Evolutionary conservation across 2,329 filamentous ascomycete genomes (phyloP).

Genomic region (Penicillium sclerotiorum): DNA sequence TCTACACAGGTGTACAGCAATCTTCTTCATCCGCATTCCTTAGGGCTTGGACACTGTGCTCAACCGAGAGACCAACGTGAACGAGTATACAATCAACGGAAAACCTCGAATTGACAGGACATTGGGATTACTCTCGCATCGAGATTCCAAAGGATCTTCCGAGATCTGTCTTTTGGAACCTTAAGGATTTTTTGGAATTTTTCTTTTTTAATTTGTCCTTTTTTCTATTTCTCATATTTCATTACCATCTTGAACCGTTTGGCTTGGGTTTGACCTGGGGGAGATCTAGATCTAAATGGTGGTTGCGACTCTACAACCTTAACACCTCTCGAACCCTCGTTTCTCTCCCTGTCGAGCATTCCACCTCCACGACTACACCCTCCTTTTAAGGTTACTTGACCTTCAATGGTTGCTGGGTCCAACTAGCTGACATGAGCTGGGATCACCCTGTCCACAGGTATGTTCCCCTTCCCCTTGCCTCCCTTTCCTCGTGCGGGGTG

Average conservation of each 20-base stretch:
- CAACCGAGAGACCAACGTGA: no score
- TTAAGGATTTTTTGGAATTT: neutral
- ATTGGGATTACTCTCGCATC: no score
- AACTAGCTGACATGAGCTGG: slow-evolving; percentile 50
- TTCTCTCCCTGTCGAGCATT: slow-evolving; percentile 3
- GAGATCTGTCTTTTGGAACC: no score
- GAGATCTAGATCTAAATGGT: slow-evolving; percentile 5
- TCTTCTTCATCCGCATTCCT: slow-evolving; percentile 7
- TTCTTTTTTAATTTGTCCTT: neutral
- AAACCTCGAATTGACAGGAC: no score
- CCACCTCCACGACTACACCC: neutral
- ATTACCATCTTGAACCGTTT: neutral
- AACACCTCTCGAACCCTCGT: neutral
- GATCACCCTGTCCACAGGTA: slow-evolving; percentile 51
- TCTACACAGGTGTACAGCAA: no score
- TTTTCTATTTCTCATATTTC: neutral
- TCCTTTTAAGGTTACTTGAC: slow-evolving; percentile 33
- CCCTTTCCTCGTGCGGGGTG: slow-evolving; percentile 19
- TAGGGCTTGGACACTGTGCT: no score
- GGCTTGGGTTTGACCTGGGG: no score
- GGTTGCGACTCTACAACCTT: slow-evolving; percentile 2
- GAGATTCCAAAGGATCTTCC: no score
- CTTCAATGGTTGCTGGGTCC: slow-evolving; percentile 43
- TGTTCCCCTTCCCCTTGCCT: slow-evolving; percentile 22
- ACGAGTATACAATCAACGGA: neutral